Base-by-base conservation (phyloP, 371 early-diverging fungal species). In the Mucor velutinosus region DNA sequence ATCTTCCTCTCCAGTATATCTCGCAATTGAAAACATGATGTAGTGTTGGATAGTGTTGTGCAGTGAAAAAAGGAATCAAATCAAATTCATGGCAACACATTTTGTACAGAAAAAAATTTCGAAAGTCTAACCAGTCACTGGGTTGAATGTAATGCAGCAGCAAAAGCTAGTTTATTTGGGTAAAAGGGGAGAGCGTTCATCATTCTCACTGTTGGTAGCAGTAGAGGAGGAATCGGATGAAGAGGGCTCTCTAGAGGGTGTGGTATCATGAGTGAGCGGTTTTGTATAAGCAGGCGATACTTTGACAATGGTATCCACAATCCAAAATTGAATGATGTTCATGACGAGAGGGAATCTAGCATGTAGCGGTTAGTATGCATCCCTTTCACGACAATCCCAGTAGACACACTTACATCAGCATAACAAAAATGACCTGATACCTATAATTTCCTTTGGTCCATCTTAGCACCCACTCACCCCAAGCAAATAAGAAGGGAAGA, bases 291-390 rank as follows among this genome's bases (percentile, higher is more conserved):
- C 29, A 4, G 75, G 77, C 19, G 71, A 67, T 15, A 78, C 74
- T 71, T 88, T 88, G 21, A 90, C 82, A 65, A 90, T 82, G 25
- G 85, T 84, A 73, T 90, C 90, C 5, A 86, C 84, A 47, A 89
- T 78, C 88, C 90, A 90, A 72, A 88, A 88, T 65, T 90, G 90
- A n/a, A 86, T 71, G 39, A 86, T 85, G 41, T 90, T 90, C 88
- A 90, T 86, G 47, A 86, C 72, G n/a, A 87, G 69, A 1, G 90
- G 90, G 56, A 88, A 76, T 30, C 82, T 82, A 69, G 25, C 10
- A 33, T 19, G 32, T 15, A 12, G 33, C 0, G 27, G 17, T 57
- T 11, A 57, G 30, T 30, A 30, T n/a, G n/a, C n/a, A n/a, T 32
- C 0, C 33, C 19, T 10, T 21, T 23, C 11, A n/a, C n/a, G n/a